Conservation (phyloP, 2,329 filamentous ascomycete genomes). For the Botrytis pseudocinerea region DNA sequence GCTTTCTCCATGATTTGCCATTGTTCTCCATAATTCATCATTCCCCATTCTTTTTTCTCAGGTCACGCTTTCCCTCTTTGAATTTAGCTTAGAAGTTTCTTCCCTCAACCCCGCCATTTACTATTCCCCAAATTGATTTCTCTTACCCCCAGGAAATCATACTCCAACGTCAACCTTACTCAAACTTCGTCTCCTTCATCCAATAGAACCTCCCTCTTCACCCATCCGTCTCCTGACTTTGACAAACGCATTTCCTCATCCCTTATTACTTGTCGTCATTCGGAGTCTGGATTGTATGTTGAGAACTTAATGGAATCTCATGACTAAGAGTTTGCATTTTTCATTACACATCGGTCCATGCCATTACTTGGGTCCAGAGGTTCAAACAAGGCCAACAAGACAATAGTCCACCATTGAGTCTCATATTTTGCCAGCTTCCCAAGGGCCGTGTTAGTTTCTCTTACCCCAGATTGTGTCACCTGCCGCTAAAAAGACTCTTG, state of each 20-base stretch:
- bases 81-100: not conserved
- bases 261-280: slow-evolving; percentile 12
- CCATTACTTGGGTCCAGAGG: slow-evolving; percentile 9
- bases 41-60: not conserved
- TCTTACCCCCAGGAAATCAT: slow-evolving; percentile 22
- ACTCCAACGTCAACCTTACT: slow-evolving; percentile 1
- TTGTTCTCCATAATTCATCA: not conserved
- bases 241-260: slow-evolving; percentile 26
- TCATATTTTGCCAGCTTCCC: slow-evolving; percentile 17
- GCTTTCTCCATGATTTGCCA: not conserved
- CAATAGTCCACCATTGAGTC: slow-evolving; percentile 8
- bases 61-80: not conserved
- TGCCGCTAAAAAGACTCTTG: slow-evolving; percentile 25
- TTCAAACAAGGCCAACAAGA: slow-evolving; percentile 8
- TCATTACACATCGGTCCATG: slow-evolving; percentile 32
- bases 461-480: slow-evolving; percentile 36
- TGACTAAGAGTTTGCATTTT: slow-evolving; percentile 37
- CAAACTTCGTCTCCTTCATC: not conserved
- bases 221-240: slow-evolving; percentile 22
- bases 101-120: slow-evolving; percentile 8
- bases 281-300: slow-evolving; percentile 4
- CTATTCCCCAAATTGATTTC: slow-evolving; percentile 18
- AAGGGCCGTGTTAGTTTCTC: slow-evolving; percentile 20
- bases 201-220: slow-evolving; percentile 6
- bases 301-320: slow-evolving; percentile 29